phyloP scores from a whole-genome alignment of 2,329 filamentous ascomycete genomes.

The Blastomyces silverae region DNA sequence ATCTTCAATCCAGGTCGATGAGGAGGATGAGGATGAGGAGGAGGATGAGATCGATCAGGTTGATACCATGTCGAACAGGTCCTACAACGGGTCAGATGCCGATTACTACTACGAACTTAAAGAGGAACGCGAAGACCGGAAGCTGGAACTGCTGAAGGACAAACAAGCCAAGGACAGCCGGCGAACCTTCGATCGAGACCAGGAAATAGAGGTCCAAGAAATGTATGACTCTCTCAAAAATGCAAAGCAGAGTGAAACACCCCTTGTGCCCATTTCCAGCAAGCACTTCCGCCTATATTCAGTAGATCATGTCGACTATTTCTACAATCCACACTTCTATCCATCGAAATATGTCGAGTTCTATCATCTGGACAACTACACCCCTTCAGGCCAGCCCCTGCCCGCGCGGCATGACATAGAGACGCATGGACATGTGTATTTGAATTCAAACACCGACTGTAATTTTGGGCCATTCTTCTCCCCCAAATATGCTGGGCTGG shows the following conservation, averaged over 20 bases:
- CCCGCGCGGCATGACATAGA: background rate
- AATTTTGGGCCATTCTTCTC: constrained; percentile 10
- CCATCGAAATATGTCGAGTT: constrained; percentile 14
- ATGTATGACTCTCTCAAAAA: background rate
- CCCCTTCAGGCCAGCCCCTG: constrained; percentile 3
- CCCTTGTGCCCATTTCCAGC: background rate
- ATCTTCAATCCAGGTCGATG: too few relatives aligned
- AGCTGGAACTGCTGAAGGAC: background rate
- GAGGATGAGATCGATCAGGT: too few relatives aligned
- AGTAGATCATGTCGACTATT: constrained; percentile 10
- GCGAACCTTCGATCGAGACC: background rate
- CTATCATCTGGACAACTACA: constrained; percentile 8
- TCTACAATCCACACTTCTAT: constrained; percentile 10
- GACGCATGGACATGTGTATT: constrained; percentile 11
- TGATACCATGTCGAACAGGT: too few relatives aligned
- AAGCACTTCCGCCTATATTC: background rate
- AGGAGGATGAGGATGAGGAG: too few relatives aligned
- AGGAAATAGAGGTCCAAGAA: background rate
- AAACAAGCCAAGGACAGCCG: too few relatives aligned
- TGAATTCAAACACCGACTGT: constrained; percentile 12
- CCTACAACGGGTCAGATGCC: too few relatives aligned
- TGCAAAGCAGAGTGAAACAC: background rate
- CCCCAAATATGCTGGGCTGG: constrained; percentile 13
- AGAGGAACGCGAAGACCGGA: background rate
- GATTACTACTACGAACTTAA: background rate